Evolutionary conservation across 805 yeast genomes (phyloP), one percentile per base, ranked within the genome.

Genomic region (Metschnikowia hibisci): DNA sequence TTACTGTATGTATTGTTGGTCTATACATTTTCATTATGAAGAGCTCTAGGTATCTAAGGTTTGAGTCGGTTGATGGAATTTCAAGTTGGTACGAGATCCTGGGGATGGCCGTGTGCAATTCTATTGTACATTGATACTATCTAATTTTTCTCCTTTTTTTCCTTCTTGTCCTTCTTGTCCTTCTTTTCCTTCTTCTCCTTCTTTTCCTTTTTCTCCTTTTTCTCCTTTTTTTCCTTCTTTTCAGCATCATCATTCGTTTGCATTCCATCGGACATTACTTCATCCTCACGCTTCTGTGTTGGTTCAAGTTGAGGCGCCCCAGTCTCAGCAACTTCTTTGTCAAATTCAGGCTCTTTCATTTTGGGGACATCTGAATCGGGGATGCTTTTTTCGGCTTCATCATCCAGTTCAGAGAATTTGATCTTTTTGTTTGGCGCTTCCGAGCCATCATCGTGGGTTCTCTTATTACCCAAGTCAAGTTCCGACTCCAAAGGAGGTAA

Each of bases 401-500:
- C 52, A 13, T 46, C 42, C 4, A 36, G 33, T 22, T 34, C 44
- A n/a, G 33, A 47, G 32, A 59, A 58, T 43, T 56, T 59, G 41
- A 48, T 58, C 47, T 60, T 59, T 51, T 61, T 62, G 45, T 54
- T 58, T 29, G 53, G 42, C 32, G 29, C 45, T 27, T 48, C 54
- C 23, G 23, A 8, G 44, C 30, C 23, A 15, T 31, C 46, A 14
- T 45, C 49, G 10, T 34, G 42, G 4, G 33, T 42, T 14, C 44
- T 38, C 35, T 41, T 44, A 36, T 43, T 41, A 0, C 34, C 35
- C 12, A 41, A 13, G 28, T 46, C 50, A 28, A 53, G 52, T 34
- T 53, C 62, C 25, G 57, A 61, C 53, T 49, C 55, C 47, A 63
- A 54, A 29, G 95, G 95, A 8, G 95, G 91, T 45, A 87, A 72